Conservation (phyloP, 2,329 filamentous ascomycete species). For the Davidsoniella eucalypti region DNA sequence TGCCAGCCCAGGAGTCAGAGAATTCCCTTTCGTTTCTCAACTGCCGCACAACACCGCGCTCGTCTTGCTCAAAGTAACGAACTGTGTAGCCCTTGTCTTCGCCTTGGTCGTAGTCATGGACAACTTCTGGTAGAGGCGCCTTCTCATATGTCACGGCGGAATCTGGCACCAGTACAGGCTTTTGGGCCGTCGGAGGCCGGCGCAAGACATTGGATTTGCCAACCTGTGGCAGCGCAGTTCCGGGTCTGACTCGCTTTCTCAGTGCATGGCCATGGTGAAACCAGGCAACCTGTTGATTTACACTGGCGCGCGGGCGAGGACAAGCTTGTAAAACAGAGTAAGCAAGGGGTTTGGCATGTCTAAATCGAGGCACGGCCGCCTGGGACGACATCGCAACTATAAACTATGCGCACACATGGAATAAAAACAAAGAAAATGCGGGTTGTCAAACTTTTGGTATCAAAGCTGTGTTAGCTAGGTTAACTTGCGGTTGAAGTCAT, state of each 20-base stretch:
- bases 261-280: constrained; percentile 1
- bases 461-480: not conserved
- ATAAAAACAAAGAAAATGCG: constrained; percentile 2
- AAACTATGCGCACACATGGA: not conserved
- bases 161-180: constrained; percentile 4
- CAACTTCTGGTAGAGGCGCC: constrained; percentile 11
- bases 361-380: constrained; percentile 10
- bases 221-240: not conserved
- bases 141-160: constrained; percentile 6
- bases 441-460: not conserved
- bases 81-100: constrained; percentile 10
- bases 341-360: constrained; percentile 9
- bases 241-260: constrained; percentile 4
- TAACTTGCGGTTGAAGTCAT: constrained; percentile 5
- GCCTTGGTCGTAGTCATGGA: constrained; percentile 10
- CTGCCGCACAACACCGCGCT: constrained; percentile 19
- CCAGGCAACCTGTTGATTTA: not conserved
- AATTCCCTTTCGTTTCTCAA: constrained; percentile 26
- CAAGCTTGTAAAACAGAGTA: too few species aligned
- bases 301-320: too few species aligned
- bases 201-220: not conserved
- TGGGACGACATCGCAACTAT: constrained; percentile 10
- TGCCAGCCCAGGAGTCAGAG: constrained; percentile 21
- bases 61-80: constrained; percentile 28
- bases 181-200: not conserved